Evolutionary conservation across 306 rosid genomes (phyloP), one percentile per base, ranked within the genome.

Genomic region (Prunus dulcis): DNA sequence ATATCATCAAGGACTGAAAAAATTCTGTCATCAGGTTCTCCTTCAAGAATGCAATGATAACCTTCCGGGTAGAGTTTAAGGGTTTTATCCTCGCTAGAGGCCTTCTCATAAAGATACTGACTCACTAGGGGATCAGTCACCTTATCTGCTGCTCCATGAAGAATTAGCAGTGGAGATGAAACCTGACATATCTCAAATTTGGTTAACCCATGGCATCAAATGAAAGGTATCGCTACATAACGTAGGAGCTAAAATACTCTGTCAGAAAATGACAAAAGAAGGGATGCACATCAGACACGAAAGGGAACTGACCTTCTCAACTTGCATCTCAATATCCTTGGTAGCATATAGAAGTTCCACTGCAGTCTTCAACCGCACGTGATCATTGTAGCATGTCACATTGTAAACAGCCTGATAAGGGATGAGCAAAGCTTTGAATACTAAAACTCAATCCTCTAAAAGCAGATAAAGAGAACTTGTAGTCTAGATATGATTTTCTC

Each of bases 51-150:
- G 84, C 87, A 85, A 62, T 94, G 96, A 82, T 78, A 90, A 25
- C 94, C 87, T 76, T 79, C 93, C 60, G 86, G 90, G 62, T 91
- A 90, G 10, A 88, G 84, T 82, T 87, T 84, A 17, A 91, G 78
- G 60, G 89, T 89, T 86, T 93, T 88, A 80, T 93, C 94, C 57
- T 79, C 79, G 80, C 92, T 86, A 9, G 93, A 87, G 1, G 98
- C 93, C 56, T 74, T 88, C 86, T 91, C 93, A 61, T 90, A 93
- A 13, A 93, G 95, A 88, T 79, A 91, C 67, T 79, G 83, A 71
- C 98, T 93, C 75, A 88, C 93, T 20, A 64, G 46, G 22, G 97
- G 98, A 86, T 91, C 98, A 23, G 94, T 91, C 84, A 93, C 93
- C 87, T 82, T 87, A 70, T 93, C 96, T 22, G 73, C 92, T 45